Base-by-base conservation (phyloP, 129 eudicot species). In the Arctium lappa region DNA sequence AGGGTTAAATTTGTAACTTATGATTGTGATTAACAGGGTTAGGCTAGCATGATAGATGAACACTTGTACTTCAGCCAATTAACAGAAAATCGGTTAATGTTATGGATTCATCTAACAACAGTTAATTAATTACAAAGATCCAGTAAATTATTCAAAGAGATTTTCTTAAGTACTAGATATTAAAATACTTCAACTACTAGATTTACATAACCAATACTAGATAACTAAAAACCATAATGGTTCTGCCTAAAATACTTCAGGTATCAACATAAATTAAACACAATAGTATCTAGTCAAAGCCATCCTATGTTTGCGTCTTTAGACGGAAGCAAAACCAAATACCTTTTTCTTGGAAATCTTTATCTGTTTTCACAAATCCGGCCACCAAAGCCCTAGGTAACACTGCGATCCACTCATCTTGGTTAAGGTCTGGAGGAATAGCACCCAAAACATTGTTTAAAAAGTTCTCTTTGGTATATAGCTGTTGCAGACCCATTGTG, bases 401-500 rank as follows among this genome's bases (percentile, higher is more conserved):
- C 10, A 95, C 94, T 34, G 94, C 87, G 30, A 93, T 80, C 99
- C 99, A 95, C 72, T 95, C 99, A 40, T 95, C 98, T 56, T 92
- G 90, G 81, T 88, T 91, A 73, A 95, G 98, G 65, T 91, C 93
- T 44, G 91, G 80, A 33, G 99, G 99, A 81, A 95, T 93, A 76
- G 98, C 97, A 86, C 84, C 60, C 87, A 95, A 68, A 77, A 95
- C 92, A 82, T 93, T 95, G 81, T 83, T 90, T 85, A 95, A 79
- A 62, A 95, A 97, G 81, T 95, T 93, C 91, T 95, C 99, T 73
- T 95, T 95, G 44, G 95, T 31, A 80, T 93, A 93, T 89, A 76
- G 99, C 99, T 27, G 99, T 98, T 37, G 95, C 92, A 63, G 98
- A 69, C 63, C 99, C 99, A 69, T 95, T 95, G 80, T 95, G 99